Evolutionary conservation across 2,329 filamentous ascomycete species (phyloP), one percentile per base, ranked within the genome.

Genomic region (Exophiala sp.): DNA sequence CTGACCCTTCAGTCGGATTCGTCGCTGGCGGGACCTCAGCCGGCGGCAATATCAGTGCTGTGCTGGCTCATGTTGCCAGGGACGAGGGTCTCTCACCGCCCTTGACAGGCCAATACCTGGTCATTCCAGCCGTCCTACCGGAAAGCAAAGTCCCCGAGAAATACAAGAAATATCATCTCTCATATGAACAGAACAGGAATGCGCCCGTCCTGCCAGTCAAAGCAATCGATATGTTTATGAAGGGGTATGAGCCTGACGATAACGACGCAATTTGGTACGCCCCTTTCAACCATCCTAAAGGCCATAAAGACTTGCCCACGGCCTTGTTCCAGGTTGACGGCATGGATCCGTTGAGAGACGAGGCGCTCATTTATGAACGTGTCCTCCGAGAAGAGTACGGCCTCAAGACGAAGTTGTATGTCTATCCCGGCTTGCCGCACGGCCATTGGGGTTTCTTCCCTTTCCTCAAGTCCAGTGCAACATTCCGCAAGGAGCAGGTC

Each of bases 21-120:
- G 55, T 81, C n/a, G 52, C 79, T 10, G 76, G 76, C 12, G 78
- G 78, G 1, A 70, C 71, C 1, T 78, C 74, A 9, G 76, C 78
- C 0, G 77, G 77, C 8, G 76, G 58, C 12, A 64, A 62, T 21
- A 49, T 64, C 52, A 64, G 67, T 2, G 68, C 69, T 7, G 68
- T 72, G 0, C 54, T 71, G 34, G 63, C 67, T 1, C 68, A 70
- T 50, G 63, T 71, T 9, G 69, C 68, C 40, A 62, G 68, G 16
- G 67, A 72, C 35, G 63, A 68, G 18, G 53, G 63, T 2, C 60
- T 72, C 24, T 67, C 67, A 2, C 72, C 74, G 0, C 70, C 72
- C 3, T 58, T 80, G 11, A 79, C 78, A 0, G 78, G 78, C 0
- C 64, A 73, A 11, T 78, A 74, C 58, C 68, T 77, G 16, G 70